Evolutionary conservation across 345 rosid genomes (phyloP), one percentile per base, ranked within the genome.

Genomic region (Heritiera littoralis): DNA sequence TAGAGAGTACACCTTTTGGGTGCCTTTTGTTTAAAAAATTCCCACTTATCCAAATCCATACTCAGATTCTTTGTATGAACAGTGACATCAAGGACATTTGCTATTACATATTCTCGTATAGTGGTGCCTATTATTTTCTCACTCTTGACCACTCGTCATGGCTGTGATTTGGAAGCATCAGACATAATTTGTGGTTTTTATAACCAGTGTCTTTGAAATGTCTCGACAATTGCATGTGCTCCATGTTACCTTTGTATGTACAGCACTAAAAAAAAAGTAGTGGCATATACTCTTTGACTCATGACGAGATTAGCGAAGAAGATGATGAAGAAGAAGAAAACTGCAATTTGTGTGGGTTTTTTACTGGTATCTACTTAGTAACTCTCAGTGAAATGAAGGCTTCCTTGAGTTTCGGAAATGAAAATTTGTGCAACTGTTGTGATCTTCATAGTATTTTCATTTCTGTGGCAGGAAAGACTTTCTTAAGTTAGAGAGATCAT

Each of bases 211-310:
- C 45, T 64, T 5, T 43, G 6, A 64, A 35, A 35, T 64, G 43
- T 6, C 8, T 35, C 20, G 68, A 64, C 68, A 64, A 63, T 32
- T 63, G 67, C 67, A 63, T 12, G 67, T 63, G 67, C 41, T 63
- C 32, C 67, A 13, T 63, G 43, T 64, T 32, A 35, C 45, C 15
- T 32, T 14, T 30, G 18, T 2, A 30, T 11, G 18, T 63, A 11
- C 8, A 18, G 38, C 10, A 3, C 65, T 60, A 59, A 9, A 59
- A 1, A 28, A 28, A 23, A 60, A 9, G 38, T 28, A 23, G 8
- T 60, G 64, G 38, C 65, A 23, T n/a, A 7, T 0, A 56, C 35
- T 20, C 1, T 12, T 17, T 1, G 10, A 40, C 43, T 40, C 43
- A 5, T 9, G 65, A 60, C 28, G 65, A 6, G 9, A 20, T 9